These are phyloP conservation scores for Kwoniella pini DNA, from an alignment of 768 basidiomycete species.

Conservation along the genomic window DNA sequence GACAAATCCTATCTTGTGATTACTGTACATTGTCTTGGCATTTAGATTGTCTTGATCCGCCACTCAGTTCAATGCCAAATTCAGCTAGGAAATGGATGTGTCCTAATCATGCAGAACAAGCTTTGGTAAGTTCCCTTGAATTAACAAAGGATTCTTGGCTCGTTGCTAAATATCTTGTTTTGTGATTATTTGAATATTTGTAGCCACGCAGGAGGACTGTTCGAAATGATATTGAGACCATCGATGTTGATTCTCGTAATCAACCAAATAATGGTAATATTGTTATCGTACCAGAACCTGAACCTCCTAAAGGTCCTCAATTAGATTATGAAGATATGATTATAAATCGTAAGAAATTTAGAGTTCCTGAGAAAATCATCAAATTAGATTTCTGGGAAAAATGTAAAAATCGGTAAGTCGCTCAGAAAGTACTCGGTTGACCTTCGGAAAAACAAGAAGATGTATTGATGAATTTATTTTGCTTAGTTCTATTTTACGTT, in stretches of 20 bases:
- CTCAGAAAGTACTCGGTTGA: too few relatives aligned
- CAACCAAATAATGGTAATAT: constrained; percentile 91
- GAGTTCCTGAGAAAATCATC: constrained; percentile 88
- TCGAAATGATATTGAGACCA: constrained; percentile 64
- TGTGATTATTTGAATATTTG: background rate
- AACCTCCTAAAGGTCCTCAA: constrained; percentile 27
- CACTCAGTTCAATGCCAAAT: constrained; percentile 78
- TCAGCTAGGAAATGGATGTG: constrained; percentile 98
- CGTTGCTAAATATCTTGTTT: too few relatives aligned
- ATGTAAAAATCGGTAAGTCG: constrained; percentile 30
- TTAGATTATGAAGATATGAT: constrained; percentile 48
- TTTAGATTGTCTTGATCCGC: constrained; percentile 92
- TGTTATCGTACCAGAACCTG: constrained; percentile 73
- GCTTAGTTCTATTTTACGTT: background rate
- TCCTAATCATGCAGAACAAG: constrained; percentile 89
- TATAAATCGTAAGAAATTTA: constrained; percentile 71
- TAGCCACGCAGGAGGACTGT: constrained; percentile 82
- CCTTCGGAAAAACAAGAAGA: too few relatives aligned
- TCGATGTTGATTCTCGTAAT: constrained; percentile 72
- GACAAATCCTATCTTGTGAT: constrained; percentile 84
- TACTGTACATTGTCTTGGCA: constrained; percentile 95
- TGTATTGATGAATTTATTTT: too few relatives aligned
- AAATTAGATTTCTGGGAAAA: constrained; percentile 95
- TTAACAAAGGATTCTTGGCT: too few relatives aligned
- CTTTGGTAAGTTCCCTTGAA: constrained; percentile 72